A percentile compares a stretch with the other conserved stretches of the same genome.
Evolutionary conservation across 768 basidiomycete species (phyloP).

Genomic region (Coprinellus micaceus): DNA sequence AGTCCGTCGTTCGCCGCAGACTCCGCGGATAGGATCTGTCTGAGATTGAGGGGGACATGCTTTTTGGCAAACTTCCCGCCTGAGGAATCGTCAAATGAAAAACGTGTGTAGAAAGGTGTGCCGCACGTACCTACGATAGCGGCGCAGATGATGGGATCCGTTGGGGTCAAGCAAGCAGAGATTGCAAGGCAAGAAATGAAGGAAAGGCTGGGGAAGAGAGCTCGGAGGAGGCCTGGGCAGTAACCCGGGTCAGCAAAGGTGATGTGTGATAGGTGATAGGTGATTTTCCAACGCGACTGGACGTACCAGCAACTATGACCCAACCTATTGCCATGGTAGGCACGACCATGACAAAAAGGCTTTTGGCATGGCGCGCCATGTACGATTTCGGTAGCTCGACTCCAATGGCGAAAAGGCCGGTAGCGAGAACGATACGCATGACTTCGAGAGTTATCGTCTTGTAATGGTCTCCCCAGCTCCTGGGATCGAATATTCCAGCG

Average conservation of each 20-base stretch:
- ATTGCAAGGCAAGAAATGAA: slow-evolving; percentile 80
- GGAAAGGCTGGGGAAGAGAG: slow-evolving; percentile 66
- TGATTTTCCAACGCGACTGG: too few relatives aligned
- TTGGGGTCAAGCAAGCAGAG: slow-evolving; percentile 88
- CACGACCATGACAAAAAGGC: slow-evolving; percentile 65
- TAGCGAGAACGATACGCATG: slow-evolving; percentile 84
- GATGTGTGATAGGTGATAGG: not conserved
- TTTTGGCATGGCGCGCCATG: slow-evolving; percentile 73
- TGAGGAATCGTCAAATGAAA: slow-evolving; percentile 21
- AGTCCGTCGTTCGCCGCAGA: slow-evolving; percentile 95
- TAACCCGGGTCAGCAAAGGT: not conserved
- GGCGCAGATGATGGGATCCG: slow-evolving; percentile 91
- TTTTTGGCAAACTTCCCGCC: slow-evolving; percentile 68
- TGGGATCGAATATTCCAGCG: slow-evolving; percentile 70
- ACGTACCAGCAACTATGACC: slow-evolving; percentile 67
- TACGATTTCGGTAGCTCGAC: slow-evolving; percentile 89
- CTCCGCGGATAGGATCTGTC: slow-evolving; percentile 82
- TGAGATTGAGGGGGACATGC: slow-evolving; percentile 71
- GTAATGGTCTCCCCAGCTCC: slow-evolving; percentile 56
- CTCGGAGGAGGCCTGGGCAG: slow-evolving; percentile 66
- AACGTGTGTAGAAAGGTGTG: not conserved
- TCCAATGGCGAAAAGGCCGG: slow-evolving; percentile 91
- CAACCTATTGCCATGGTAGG: slow-evolving; percentile 86
- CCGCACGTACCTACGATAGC: slow-evolving; percentile 60
- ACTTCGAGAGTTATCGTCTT: slow-evolving; percentile 74